These are phyloP conservation scores for Scopulariopsis brevicaulis DNA, from an alignment of 2,329 filamentous ascomycete genomes.

Conservation along the genomic window DNA sequence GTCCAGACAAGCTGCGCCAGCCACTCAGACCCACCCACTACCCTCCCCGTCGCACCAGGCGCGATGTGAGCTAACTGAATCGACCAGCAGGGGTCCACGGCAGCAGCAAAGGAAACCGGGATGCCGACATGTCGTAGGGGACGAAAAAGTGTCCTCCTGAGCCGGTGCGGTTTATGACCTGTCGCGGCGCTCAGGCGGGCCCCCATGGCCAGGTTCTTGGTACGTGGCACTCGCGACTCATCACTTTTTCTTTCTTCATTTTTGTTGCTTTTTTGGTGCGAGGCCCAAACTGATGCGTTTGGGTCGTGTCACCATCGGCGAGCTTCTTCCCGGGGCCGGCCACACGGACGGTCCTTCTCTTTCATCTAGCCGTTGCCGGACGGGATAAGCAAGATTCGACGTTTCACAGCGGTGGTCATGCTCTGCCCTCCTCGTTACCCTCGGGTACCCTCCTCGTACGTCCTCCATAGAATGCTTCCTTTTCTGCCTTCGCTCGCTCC, in stretches of 20 bases:
- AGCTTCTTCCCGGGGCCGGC: not conserved
- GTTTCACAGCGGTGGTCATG: not conserved
- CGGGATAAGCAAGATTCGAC: not conserved
- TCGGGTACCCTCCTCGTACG: not conserved
- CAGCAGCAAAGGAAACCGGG: not conserved
- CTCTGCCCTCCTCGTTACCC: not conserved
- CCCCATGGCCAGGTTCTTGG: slow-evolving; percentile 2
- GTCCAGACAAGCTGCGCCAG: not conserved
- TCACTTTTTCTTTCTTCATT: no score
- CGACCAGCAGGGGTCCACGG: not conserved
- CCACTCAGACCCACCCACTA: not conserved
- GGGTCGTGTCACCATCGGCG: not conserved
- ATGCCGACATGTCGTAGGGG: not conserved
- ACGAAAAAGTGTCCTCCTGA: not conserved
- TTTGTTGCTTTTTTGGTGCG: not conserved
- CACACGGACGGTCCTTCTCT: not conserved
- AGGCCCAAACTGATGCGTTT: not conserved
- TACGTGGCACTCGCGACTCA: not conserved
- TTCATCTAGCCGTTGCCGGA: not conserved
- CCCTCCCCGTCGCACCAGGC: not conserved
- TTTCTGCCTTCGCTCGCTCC: not conserved
- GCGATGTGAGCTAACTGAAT: not conserved
- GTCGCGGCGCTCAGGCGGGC: not conserved
- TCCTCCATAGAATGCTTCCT: not conserved
- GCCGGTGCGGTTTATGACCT: not conserved